A percentile compares a stretch with the other conserved stretches of the same genome.
Evolutionary conservation across 2,329 filamentous ascomycete genomes (phyloP).

Genomic region (Colletotrichum camelliae): DNA sequence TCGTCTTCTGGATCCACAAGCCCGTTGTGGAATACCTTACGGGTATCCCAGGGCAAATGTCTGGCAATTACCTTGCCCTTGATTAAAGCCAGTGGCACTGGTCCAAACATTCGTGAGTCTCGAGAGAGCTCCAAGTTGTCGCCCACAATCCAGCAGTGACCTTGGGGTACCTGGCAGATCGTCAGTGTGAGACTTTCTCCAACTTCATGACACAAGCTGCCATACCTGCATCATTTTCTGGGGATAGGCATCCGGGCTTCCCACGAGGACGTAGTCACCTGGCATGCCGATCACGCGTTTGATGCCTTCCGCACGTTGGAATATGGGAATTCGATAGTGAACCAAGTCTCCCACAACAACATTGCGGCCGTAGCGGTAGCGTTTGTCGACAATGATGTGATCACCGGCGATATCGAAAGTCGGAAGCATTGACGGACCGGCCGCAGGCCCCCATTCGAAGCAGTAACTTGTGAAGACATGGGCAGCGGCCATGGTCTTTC

Average conservation of each 20-base stretch:
- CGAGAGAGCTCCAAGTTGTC: slow-evolving; percentile 86
- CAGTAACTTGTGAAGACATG: slow-evolving; percentile 67
- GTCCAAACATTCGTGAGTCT: slow-evolving; percentile 87
- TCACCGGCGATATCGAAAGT: slow-evolving; percentile 75
- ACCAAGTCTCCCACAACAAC: slow-evolving; percentile 83
- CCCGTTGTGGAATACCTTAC: slow-evolving; percentile 54
- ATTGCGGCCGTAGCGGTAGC: slow-evolving; percentile 70
- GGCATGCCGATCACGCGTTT: slow-evolving; percentile 83
- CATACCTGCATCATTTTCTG: slow-evolving; percentile 68
- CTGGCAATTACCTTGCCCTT: slow-evolving; percentile 80
- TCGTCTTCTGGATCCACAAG: slow-evolving; percentile 36
- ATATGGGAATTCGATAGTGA: slow-evolving; percentile 76
- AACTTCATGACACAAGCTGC: neutral
- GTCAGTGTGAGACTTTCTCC: neutral
- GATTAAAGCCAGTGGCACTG: slow-evolving; percentile 83
- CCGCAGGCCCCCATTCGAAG: slow-evolving; percentile 59
- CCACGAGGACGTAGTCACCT: slow-evolving; percentile 75
- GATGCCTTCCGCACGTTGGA: slow-evolving; percentile 63
- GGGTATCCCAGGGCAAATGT: slow-evolving; percentile 57
- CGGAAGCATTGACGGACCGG: slow-evolving; percentile 88
- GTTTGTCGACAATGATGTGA: slow-evolving; percentile 70
- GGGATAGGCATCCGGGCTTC: slow-evolving; percentile 57
- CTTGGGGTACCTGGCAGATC: slow-evolving; percentile 76
- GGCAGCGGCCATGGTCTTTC: slow-evolving; percentile 50
- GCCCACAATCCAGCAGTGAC: slow-evolving; percentile 90